phyloP scores from a whole-genome alignment of 2,329 filamentous ascomycete species.

The Hirsutella thompsonii region DNA sequence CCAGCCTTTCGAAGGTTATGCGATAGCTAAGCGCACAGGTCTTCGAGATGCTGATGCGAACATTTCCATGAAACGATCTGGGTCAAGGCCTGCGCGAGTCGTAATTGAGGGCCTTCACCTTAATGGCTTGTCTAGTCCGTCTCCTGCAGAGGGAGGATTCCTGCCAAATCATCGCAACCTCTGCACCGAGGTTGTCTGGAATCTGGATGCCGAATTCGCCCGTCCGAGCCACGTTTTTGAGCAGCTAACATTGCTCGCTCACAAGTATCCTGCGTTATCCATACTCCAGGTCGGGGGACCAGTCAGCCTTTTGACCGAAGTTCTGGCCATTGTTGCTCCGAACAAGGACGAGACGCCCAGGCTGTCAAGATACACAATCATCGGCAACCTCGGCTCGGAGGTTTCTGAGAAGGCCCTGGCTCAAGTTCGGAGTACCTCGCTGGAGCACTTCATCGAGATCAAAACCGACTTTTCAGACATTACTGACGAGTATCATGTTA shows the following conservation, averaged over 20 bases:
- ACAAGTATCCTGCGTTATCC: slow-evolving; percentile 24
- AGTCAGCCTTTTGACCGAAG: slow-evolving; percentile 5
- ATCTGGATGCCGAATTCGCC: slow-evolving; percentile 20
- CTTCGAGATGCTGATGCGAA: slow-evolving; percentile 26
- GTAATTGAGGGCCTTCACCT: slow-evolving; percentile 32
- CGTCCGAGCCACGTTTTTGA: slow-evolving; percentile 9
- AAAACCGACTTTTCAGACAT: slow-evolving; percentile 10
- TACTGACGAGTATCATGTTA: slow-evolving; percentile 18
- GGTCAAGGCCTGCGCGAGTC: slow-evolving; percentile 21
- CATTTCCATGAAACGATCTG: slow-evolving; percentile 27
- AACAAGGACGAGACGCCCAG: slow-evolving; percentile 13
- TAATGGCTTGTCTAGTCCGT: slow-evolving; percentile 18
- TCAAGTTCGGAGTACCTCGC: slow-evolving; percentile 5
- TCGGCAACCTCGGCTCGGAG: slow-evolving; percentile 5
- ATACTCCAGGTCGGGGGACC: slow-evolving; percentile 26
- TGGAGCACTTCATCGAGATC: slow-evolving; percentile 16
- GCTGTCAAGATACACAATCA: slow-evolving; percentile 20
- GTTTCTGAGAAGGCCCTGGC: slow-evolving; percentile 2
- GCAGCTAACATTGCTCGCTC: slow-evolving; percentile 19
- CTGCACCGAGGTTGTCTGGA: slow-evolving; percentile 35
- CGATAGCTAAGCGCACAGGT: slow-evolving; percentile 21
- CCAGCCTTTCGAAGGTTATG: slow-evolving; percentile 26
- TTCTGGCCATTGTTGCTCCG: slow-evolving; percentile 15
- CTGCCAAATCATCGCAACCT: slow-evolving; percentile 35
- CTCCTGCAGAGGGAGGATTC: slow-evolving; percentile 19